A percentile compares a stretch with the other conserved stretches of the same genome.
phyloP scores from a whole-genome alignment of 78 protist species.

The Dictyostelium intermedium region DNA sequence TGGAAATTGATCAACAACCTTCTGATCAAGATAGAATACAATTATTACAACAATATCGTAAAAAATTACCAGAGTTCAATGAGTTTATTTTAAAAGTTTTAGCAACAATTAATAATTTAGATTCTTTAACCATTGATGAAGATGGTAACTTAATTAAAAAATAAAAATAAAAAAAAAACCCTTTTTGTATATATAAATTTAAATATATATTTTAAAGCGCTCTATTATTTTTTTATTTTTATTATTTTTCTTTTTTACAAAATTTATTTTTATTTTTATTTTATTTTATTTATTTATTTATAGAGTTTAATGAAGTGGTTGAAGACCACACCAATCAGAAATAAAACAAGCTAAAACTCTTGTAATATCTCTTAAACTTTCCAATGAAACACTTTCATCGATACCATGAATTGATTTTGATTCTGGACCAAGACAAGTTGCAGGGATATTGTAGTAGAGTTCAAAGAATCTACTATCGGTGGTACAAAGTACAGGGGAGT shows the following conservation, averaged over 20 bases:
- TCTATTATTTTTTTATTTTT: not conserved
- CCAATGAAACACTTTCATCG: constrained; percentile 67
- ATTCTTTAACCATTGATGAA: constrained; percentile 18
- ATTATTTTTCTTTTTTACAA: no score
- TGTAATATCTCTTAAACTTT: constrained; percentile 49
- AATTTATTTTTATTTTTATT: not conserved
- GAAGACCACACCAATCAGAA: constrained; percentile 76
- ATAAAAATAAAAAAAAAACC: not conserved
- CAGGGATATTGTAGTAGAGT: constrained; percentile 49
- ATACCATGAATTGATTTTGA: constrained; percentile 61
- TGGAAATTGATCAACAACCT: constrained; percentile 26
- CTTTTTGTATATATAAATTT: not conserved
- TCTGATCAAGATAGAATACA: not conserved
- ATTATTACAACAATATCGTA: constrained; percentile 15
- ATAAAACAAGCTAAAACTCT: constrained; percentile 74
- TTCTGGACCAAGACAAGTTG: constrained; percentile 75
- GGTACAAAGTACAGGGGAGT: constrained; percentile 55
- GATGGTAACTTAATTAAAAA: constrained; percentile 20
- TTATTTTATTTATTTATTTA: no score
- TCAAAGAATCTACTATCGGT: constrained; percentile 64
- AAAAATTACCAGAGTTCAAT: constrained; percentile 61
- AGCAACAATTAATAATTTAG: constrained; percentile 47
- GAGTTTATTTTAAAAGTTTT: constrained; percentile 44
- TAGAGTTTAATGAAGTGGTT: constrained; percentile 48
- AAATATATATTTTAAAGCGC: no score